These are phyloP conservation scores for Coemansia sp. DNA, from an alignment of 192 early-diverging fungal species.

Conservation along the genomic window DNA sequence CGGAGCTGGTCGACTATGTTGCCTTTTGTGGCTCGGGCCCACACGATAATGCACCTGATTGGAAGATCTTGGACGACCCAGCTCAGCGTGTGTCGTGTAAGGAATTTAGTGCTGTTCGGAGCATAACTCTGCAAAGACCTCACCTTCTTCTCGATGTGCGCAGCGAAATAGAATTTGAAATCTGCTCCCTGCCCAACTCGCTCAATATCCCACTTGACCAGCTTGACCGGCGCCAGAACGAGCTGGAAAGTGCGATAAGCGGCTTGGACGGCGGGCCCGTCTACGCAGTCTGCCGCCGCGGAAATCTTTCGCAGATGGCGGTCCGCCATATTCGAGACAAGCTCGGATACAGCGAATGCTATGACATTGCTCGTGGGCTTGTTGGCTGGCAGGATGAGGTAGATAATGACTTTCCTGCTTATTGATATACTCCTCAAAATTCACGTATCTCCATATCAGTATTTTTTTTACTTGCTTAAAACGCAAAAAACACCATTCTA, in stretches of 20 bases:
- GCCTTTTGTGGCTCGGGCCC: constrained; percentile 84
- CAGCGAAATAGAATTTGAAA: constrained; percentile 78
- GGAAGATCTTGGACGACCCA: constrained; percentile 36
- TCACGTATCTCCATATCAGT: background rate
- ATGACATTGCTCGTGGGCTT: constrained; percentile 83
- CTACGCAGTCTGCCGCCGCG: constrained; percentile 82
- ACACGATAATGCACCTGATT: constrained; percentile 65
- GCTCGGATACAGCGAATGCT: constrained; percentile 60
- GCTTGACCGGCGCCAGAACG: constrained; percentile 26
- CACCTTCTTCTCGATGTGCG: constrained; percentile 90
- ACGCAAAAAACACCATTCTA: background rate
- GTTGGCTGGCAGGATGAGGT: constrained; percentile 71
- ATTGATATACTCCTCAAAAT: constrained; percentile 39
- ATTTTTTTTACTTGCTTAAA: background rate
- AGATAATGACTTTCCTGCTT: constrained; percentile 79
- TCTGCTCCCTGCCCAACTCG: constrained; percentile 71
- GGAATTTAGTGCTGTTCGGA: constrained; percentile 55
- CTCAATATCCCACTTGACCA: constrained; percentile 60
- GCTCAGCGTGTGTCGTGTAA: constrained; percentile 54
- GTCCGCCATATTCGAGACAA: constrained; percentile 69
- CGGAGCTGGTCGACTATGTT: constrained; percentile 84
- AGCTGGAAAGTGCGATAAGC: constrained; percentile 44
- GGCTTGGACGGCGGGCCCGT: constrained; percentile 56
- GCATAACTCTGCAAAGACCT: background rate
- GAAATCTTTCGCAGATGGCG: constrained; percentile 88